A percentile compares a stretch with the other conserved stretches of the same genome.
phyloP scores from a whole-genome alignment of 345 rosid genomes.

The Gossypium mustelinum region DNA sequence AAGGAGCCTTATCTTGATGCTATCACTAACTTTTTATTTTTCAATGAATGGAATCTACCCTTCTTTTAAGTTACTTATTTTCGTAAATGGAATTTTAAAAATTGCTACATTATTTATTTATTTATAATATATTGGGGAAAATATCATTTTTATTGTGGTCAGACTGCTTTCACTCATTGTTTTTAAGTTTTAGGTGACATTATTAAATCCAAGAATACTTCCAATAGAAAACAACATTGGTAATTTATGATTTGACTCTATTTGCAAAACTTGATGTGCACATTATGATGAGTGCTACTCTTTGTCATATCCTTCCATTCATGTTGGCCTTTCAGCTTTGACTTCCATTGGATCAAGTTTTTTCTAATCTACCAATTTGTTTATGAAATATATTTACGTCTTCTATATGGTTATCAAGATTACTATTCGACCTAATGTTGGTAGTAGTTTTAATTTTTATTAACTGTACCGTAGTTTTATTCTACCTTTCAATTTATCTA shows the following conservation, averaged over 20 bases:
- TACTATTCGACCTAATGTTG: neutral
- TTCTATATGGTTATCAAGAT: neutral
- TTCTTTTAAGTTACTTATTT: neutral
- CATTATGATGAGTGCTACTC: too few relatives aligned
- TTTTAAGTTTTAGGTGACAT: neutral
- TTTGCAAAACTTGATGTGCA: too few relatives aligned
- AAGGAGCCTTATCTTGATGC: neutral
- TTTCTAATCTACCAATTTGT: neutral
- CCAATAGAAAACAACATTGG: too few relatives aligned
- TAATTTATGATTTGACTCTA: too few relatives aligned
- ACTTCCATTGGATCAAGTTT: too few relatives aligned
- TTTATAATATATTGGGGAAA: too few relatives aligned
- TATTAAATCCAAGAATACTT: conserved; percentile 14
- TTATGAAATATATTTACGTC: neutral
- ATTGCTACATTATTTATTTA: too few relatives aligned
- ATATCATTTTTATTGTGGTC: too few relatives aligned
- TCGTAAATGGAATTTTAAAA: too few relatives aligned
- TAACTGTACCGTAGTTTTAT: neutral
- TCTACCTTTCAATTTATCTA: neutral
- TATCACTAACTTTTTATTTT: neutral
- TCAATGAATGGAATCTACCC: neutral
- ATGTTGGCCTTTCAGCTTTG: too few relatives aligned
- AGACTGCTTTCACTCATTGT: too few relatives aligned
- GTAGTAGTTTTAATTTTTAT: neutral
- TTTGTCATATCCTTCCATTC: too few relatives aligned